These are phyloP conservation scores for Carallia pectinifolia DNA, from an alignment of 345 rosid species.

Conservation along the genomic window DNA sequence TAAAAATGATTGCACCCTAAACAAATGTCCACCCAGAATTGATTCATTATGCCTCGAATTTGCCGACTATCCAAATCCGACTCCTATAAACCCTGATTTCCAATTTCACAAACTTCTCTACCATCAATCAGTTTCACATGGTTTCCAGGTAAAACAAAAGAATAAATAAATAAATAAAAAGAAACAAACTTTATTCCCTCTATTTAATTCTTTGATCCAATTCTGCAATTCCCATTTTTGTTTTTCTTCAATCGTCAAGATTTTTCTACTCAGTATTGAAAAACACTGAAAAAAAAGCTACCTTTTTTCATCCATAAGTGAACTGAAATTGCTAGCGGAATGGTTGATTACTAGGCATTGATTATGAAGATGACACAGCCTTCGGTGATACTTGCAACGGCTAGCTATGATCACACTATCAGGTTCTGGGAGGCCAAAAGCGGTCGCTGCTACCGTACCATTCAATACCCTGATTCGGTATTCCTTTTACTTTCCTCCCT, in stretches of 20 bases:
- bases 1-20: too few relatives aligned
- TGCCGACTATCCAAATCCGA: not conserved
- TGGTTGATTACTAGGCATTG: constrained; percentile 19
- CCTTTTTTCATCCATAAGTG: too few relatives aligned
- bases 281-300: too few relatives aligned
- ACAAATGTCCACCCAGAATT: too few relatives aligned
- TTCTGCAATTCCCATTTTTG: too few relatives aligned
- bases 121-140: not conserved
- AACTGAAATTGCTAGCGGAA: too few relatives aligned
- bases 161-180: too few relatives aligned
- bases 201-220: too few relatives aligned
- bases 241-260: too few relatives aligned
- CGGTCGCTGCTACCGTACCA: constrained; percentile 88
- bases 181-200: too few relatives aligned
- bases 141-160: not conserved
- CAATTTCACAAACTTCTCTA: not conserved
- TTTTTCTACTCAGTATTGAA: too few relatives aligned
- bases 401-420: constrained; percentile 90
- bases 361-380: constrained; percentile 64
- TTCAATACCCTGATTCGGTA: constrained; percentile 91
- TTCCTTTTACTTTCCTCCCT: constrained; percentile 1
- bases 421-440: constrained; percentile 96
- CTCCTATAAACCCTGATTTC: constrained; percentile 20
- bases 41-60: too few relatives aligned
- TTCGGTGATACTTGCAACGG: constrained; percentile 84